Evolutionary conservation across 805 yeast genomes (phyloP), one percentile per base, ranked within the genome.

Genomic region (Jamesozyma jinghongensis): DNA sequence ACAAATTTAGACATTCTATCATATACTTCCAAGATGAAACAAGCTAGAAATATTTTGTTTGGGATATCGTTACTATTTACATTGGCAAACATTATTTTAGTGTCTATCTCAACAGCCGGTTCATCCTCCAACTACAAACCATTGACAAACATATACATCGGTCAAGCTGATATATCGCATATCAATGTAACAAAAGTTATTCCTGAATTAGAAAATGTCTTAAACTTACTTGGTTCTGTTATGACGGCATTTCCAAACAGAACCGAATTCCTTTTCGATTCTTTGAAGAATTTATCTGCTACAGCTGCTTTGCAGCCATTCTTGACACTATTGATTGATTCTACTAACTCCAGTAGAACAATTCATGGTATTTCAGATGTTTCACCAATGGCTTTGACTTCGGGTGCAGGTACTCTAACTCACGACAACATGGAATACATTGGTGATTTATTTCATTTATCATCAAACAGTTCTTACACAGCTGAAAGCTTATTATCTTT

Each of bases 121-220:
- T 51, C 63, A 8, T 45, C 57, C 10, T 45, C 60, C 2, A 54
- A 59, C 42, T 54, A 57, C 36, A 49, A 45, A 32, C 63, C 64
- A 20, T 39, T 54, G 28, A 59, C 48, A 10, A 50, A 59, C 25
- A 48, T 61, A 30, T 60, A 53, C 38, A 42, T 61, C 25, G 63
- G 63, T 38, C 53, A 58, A 31, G 62, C 63, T 26, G 54, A 54
- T 38, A 53, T 61, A 34, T 45, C 53, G 17, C 56, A 54, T 29
- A 54, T 61, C 37, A 61, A 61, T 34, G 61, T 59, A 17, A 51
- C 62, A 20, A 61, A 61, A 40, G 57, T 59, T 42, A 38, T 60
- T 19, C 66, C 66, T 29, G 44, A 50, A 30, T 42, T 58, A 7
- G 47, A 47, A 14, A 56, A 62, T n/a, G 45, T 60, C 16, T 38